Percentiles rank a stretch among this genome's conserved stretches.
Conservation (phyloP, 2,329 filamentous ascomycete genomes). For the Xylaria sp. region DNA sequence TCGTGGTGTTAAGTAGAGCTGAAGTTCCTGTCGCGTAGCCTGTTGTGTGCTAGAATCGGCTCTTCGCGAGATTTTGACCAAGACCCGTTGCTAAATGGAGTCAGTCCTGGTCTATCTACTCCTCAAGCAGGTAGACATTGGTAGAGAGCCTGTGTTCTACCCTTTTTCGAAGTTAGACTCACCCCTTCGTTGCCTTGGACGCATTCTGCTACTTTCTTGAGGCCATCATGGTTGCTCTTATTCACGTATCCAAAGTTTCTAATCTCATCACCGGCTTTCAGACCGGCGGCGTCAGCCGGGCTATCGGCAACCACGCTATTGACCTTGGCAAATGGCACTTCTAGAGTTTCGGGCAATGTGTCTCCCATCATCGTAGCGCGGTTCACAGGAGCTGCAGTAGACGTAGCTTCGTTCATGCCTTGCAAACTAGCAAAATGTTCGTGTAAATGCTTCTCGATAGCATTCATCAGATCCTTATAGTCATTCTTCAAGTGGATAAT, state of each 20-base stretch:
- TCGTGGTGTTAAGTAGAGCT: conserved; percentile 78
- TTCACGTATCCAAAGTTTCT: conserved; percentile 87
- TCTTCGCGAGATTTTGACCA: conserved; percentile 72
- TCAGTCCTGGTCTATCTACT: conserved; percentile 23
- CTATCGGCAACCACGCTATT: conserved; percentile 83
- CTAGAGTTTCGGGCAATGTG: conserved; percentile 51
- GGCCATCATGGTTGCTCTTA: conserved; percentile 83
- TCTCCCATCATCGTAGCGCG: conserved; percentile 48
- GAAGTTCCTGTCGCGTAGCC: conserved; percentile 66
- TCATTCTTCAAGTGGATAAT: conserved; percentile 94
- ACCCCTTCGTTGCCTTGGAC: conserved; percentile 92
- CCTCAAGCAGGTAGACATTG: neutral
- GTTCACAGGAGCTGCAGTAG: conserved; percentile 38
- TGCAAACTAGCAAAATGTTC: conserved; percentile 83
- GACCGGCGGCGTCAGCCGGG: conserved; percentile 83
- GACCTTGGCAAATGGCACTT: conserved; percentile 83
- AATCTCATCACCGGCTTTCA: conserved; percentile 83
- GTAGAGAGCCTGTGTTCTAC: neutral
- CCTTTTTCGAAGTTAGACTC: conserved; percentile 55
- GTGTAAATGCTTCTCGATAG: conserved; percentile 87
- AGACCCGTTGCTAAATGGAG: conserved; percentile 70
- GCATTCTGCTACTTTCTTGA: conserved; percentile 87
- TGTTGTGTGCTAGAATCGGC: conserved; percentile 56
- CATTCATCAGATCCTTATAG: conserved; percentile 87
- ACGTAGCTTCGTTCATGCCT: conserved; percentile 58